Evolutionary conservation across 1,284 basidiomycete genomes (phyloP), one percentile per base, ranked within the genome.

Genomic region (Leccinum angustisporum): DNA sequence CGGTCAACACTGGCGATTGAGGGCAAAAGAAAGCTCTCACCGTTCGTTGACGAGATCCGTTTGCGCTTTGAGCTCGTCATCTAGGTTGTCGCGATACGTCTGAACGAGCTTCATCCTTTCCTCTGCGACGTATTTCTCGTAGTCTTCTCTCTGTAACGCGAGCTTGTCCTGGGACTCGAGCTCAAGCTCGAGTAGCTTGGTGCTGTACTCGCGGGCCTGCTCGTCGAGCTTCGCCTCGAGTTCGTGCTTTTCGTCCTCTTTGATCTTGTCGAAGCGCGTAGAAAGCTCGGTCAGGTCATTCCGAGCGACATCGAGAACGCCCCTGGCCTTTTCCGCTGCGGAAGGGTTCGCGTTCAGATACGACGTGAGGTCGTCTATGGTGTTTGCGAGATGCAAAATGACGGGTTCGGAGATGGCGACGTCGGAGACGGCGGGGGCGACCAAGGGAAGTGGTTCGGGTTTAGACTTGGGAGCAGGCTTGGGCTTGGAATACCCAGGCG

Each of bases 41-140:
- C 94, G 86, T 77, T 97, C 87, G 74, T 98, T 96, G 77, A 99
- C 97, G 68, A 97, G 85, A 71, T 95, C 90, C 57, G 92, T 93
- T 78, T 98, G 97, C 4, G 87, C 89, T 70, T 86, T 86, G 54
- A 99, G 83, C 78, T 99, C 97, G 33, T 83, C 80, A 63, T 96
- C 88, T 33, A 99, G 83, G 76, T 94, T 96, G 73, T 88, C 85
- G 66, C 94, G 87, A 80, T 97, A 98, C 7, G 86, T 85, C 61
- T 88, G 83, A 34, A 92, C 81, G 71, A 97, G 83, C 70, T 83
- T 86, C 63, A 82, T 77, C 70, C 89, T 85, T 80, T 98, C 94
- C 66, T 89, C 81, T 66, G 94, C 89, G 69, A 96, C 90, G 65
- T 88, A 85, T 70, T 88, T 87, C 75, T 89, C 86, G 81, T 96